Evolutionary conservation across 768 basidiomycete genomes (phyloP).

Genomic region (Mrakia frigida): DNA sequence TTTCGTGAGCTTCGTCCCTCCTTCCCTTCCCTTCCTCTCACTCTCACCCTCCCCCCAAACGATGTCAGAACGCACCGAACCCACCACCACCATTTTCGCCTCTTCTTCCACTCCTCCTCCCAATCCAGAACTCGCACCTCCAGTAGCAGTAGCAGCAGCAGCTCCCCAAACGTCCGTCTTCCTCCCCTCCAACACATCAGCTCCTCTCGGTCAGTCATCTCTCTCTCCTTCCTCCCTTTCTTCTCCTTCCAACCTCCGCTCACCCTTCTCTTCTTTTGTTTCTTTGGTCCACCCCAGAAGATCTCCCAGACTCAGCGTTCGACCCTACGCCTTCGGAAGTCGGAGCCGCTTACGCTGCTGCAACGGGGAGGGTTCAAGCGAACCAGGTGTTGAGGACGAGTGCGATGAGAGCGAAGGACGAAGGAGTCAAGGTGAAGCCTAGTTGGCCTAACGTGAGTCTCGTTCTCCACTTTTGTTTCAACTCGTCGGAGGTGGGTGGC

Average conservation of each 20-base stretch:
- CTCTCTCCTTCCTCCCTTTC: neutral
- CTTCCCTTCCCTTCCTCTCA: neutral
- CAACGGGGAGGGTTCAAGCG: conserved; percentile 1
- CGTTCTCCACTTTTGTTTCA: neutral
- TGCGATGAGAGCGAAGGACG: conserved; percentile 29
- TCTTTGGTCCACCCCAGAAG: conserved; percentile 7
- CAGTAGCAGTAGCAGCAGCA: neutral
- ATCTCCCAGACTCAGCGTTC: conserved; percentile 30
- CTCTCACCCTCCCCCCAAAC: neutral
- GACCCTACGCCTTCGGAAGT: conserved; percentile 26
- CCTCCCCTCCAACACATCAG: neutral
- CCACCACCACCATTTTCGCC: neutral
- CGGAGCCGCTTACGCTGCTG: conserved; percentile 15
- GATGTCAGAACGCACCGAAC: neutral
- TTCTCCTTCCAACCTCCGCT: neutral
- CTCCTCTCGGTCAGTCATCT: neutral
- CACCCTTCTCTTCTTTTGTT: neutral
- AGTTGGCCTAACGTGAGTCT: conserved; percentile 17
- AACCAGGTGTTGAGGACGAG: conserved; percentile 23
- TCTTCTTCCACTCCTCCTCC: neutral
- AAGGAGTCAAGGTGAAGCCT: conserved; percentile 2
- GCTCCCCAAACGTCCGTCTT: conserved; percentile 6
- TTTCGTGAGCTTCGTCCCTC: neutral
- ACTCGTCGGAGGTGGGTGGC: neutral
- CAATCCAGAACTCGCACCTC: neutral